A percentile compares a stretch with the other conserved stretches of the same genome.
Evolutionary conservation across 176 grass and related monocot genomes (phyloP).

Genomic region (Otatea glauca): DNA sequence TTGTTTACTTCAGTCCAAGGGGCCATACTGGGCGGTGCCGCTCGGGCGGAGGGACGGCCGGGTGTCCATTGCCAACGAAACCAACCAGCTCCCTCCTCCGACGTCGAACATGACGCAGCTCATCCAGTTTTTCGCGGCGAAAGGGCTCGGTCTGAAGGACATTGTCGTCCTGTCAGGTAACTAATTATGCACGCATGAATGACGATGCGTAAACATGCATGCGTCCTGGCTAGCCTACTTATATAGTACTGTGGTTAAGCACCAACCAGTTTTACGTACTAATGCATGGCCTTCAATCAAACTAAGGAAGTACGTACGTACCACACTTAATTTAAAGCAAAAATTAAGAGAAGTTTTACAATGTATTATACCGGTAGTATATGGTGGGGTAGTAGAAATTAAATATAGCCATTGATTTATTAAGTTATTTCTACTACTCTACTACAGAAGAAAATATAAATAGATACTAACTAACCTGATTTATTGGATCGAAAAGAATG

Average conservation of each 20-base stretch:
- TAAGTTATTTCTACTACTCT: too few relatives aligned
- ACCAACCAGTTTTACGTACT: neutral
- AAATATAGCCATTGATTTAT: too few relatives aligned
- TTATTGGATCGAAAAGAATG: too few relatives aligned
- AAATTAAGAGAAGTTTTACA: too few relatives aligned
- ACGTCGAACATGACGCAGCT: constrained; percentile 46
- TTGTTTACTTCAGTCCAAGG: constrained; percentile 46
- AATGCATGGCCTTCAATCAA: neutral
- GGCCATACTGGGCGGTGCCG: constrained; percentile 53
- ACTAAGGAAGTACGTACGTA: neutral
- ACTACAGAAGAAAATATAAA: too few relatives aligned
- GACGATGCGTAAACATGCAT: too few relatives aligned
- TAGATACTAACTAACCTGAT: too few relatives aligned
- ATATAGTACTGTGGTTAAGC: neutral
- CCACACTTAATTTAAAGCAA: neutral
- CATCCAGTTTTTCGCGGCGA: constrained; percentile 46
- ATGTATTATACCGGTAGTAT: too few relatives aligned
- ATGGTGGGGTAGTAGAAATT: too few relatives aligned
- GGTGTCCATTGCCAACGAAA: constrained; percentile 46
- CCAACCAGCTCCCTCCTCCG: constrained; percentile 46
- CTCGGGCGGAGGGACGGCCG: constrained; percentile 61
- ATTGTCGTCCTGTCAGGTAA: constrained; percentile 65
- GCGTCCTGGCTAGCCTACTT: neutral
- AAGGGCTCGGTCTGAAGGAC: constrained; percentile 57
- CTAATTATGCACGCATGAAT: neutral